Evolutionary conservation across 164 flowering plant genomes (phyloP), one percentile per base, ranked within the genome.

Genomic region (Dillenia turbinata): DNA sequence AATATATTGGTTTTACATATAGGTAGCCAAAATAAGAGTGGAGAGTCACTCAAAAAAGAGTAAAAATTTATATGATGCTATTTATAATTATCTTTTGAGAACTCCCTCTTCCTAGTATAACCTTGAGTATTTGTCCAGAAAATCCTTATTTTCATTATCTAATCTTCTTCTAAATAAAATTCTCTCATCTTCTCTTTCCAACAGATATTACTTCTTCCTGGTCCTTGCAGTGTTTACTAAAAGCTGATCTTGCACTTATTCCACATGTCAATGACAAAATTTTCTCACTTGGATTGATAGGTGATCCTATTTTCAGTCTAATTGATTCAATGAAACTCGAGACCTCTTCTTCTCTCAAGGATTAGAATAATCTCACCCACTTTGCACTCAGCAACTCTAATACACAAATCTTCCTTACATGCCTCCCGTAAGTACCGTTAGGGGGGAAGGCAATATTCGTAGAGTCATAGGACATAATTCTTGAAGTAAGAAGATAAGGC

Each of bases 361-460:
- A 26, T 26, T 26, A 5, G 5, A 26, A 26, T 26, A 5, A 26
- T 26, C 33, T 26, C 33, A 26, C 33, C 24, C 40, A 54, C 19
- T 57, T 71, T 1, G 66, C 17, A 43, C 70, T 68, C 12, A 75
- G 12, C 8, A 75, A 72, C 64, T 75, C 72, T 43, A 56, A 2
- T 2, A 44, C 57, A 54, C 75, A 71, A 49, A 71, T 61, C 33
- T 26, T 26, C 33, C 33, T 26, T 5, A 26, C 33, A 26, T 26
- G 33, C 33, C 33, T 48, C 78, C 78, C 71, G 50, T 75, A 71
- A 15, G 56, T 45, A 1, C 75, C 78, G 44, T 68, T 64, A 3
- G 71, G 72, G 3, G 75, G 12, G 24, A 68, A 68, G 26, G 11
- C 51, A 8, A 75, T 49, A 51, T 51, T 47, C 40, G 59, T 65